phyloP scores from a whole-genome alignment of 192 early-diverging fungal species.

The Backusella australiensis region DNA sequence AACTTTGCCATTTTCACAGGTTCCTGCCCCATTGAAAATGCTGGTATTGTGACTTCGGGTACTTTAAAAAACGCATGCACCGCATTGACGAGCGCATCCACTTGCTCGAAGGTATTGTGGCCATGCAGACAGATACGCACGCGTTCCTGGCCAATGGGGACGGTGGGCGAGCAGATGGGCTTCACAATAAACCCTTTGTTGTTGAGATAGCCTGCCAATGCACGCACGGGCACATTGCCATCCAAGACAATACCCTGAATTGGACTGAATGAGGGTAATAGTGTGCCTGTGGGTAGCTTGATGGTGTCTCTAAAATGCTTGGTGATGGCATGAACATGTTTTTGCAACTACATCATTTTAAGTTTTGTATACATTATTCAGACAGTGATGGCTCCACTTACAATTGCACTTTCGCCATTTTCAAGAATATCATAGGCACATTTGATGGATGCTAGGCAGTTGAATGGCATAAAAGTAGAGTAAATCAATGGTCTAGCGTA shows the following conservation, averaged over 20 bases:
- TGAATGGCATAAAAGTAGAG: slow-evolving; percentile 72
- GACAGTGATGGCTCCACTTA: slow-evolving; percentile 23
- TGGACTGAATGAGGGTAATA: slow-evolving; percentile 66
- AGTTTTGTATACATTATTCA: background rate
- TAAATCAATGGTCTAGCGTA: slow-evolving; percentile 81
- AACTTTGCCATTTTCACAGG: background rate
- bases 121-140: slow-evolving; percentile 85
- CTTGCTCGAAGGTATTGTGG: slow-evolving; percentile 66
- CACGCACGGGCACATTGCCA: slow-evolving; percentile 55
- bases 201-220: slow-evolving; percentile 43
- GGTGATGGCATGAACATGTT: slow-evolving; percentile 44
- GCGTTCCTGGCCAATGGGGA: slow-evolving; percentile 73
- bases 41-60: background rate
- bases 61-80: slow-evolving; percentile 28
- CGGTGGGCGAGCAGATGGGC: slow-evolving; percentile 78
- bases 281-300: slow-evolving; percentile 40
- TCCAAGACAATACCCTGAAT: slow-evolving; percentile 79
- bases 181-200: slow-evolving; percentile 64
- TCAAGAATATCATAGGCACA: slow-evolving; percentile 64
- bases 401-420: slow-evolving; percentile 47
- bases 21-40: background rate
- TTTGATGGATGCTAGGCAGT: slow-evolving; percentile 62
- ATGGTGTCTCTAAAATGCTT: slow-evolving; percentile 49
- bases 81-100: slow-evolving; percentile 34
- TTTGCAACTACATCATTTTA: slow-evolving; percentile 36